phyloP scores from a whole-genome alignment of 2,329 filamentous ascomycete species.

The Colletotrichum agaves region DNA sequence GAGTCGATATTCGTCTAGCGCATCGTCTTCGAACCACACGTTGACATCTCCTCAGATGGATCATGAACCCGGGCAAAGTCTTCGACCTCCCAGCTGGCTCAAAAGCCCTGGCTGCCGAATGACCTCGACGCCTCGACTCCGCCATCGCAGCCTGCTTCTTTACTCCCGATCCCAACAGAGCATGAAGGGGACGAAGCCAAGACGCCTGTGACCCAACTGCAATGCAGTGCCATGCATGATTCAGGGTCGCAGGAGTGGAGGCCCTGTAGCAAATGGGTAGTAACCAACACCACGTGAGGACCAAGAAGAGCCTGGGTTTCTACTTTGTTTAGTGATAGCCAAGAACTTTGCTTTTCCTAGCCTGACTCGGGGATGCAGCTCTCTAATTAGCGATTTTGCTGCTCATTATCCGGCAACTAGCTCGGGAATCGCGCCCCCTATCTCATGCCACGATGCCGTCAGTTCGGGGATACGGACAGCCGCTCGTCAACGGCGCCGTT shows the following conservation, averaged over 20 bases:
- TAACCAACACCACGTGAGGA: slow-evolving; percentile 24
- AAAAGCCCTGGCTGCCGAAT: slow-evolving; percentile 1
- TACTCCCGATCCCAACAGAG: not conserved
- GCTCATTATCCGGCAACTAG: not conserved
- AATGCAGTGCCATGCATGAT: slow-evolving; percentile 8
- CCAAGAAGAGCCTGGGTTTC: not conserved
- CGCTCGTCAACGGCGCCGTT: not conserved
- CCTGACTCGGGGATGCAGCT: not conserved
- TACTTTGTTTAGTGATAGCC: slow-evolving; percentile 2
- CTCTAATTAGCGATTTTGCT: not conserved
- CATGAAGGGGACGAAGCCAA: not conserved
- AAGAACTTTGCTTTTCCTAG: not conserved
- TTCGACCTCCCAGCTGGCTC: slow-evolving; percentile 57
- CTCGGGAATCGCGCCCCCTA: not conserved
- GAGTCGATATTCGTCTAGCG: slow-evolving; percentile 11
- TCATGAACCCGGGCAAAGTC: slow-evolving; percentile 77
- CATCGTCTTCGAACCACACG: too few species aligned
- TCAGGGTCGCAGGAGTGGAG: not conserved
- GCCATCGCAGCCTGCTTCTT: not conserved
- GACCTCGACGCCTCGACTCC: not conserved
- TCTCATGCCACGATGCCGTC: not conserved
- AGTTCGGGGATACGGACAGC: not conserved
- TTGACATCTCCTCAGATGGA: slow-evolving; percentile 56
- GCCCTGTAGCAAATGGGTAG: slow-evolving; percentile 15
- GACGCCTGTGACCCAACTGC: slow-evolving; percentile 16